Evolutionary conservation across 2,329 filamentous ascomycete genomes (phyloP), one percentile per base, ranked within the genome.

Genomic region (Juglanconis sp.): DNA sequence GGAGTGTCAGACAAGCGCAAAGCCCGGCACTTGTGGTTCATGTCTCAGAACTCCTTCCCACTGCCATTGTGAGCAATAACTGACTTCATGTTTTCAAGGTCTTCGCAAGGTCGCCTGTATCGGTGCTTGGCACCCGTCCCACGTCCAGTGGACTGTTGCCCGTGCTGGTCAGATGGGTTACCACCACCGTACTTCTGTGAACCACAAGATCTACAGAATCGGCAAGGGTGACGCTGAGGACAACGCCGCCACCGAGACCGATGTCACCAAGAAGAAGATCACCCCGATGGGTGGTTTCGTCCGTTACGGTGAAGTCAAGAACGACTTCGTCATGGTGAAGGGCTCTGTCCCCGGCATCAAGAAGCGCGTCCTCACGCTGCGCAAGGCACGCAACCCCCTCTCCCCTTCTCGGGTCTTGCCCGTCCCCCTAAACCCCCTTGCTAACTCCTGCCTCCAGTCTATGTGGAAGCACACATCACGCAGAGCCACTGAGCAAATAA

Each of bases 111-210:
- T 99, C 73, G 95, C 95, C 77, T 99, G 95, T 96, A 99, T 99
- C 81, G 95, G 95, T 91, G 95, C 95, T 74, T 99, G 95, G 95
- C 95, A 99, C 87, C 95, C 95, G 77, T 92, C 91, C 81, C 95
- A 99, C 92, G 95, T 99, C 81, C 95, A 99, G 86, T 99, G 95
- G 95, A 99, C 95, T 79, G 95, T 99, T 85, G 95, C 94, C 78
- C 95, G 95, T 90, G 95, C 95, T 69, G 95, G 95, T 96, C 95
- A 99, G 85, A 87, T 88, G 81, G 95, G 95, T 87, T 99, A 99
- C 89, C 95, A 99, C 81, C 95, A 99, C 86, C 93, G 95, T 90
- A 99, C 95, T 76, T 98, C 95, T 67, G 91, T 95, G 85, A 99
- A 99, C 91, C 95, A 99, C 92, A 99, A 99, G 91, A 82, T 99